A percentile compares a stretch with the other conserved stretches of the same genome.
These are phyloP conservation scores for Tylopilus balloui DNA, from an alignment of 768 basidiomycete species.

Conservation along the genomic window DNA sequence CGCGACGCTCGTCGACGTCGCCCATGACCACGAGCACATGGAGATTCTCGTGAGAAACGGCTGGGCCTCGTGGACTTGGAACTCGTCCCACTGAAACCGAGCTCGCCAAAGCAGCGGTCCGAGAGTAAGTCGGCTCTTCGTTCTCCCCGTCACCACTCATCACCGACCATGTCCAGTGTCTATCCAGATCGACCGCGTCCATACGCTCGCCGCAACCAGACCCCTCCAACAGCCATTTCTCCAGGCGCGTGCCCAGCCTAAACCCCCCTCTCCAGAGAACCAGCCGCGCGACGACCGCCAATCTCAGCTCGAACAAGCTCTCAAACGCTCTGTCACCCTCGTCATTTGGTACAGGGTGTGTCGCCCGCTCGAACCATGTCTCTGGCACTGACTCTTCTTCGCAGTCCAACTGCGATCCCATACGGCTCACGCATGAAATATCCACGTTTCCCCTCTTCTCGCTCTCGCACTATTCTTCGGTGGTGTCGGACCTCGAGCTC, in stretches of 20 bases:
- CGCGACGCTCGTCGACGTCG: too few species aligned
- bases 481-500: conserved; percentile 55
- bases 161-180: conserved; percentile 13
- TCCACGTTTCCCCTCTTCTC: conserved; percentile 65
- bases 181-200: conserved; percentile 28
- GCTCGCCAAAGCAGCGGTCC: conserved; percentile 14
- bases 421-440: conserved; percentile 53
- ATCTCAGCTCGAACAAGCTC: conserved; percentile 34
- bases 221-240: conserved; percentile 10
- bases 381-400: conserved; percentile 2
- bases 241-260: conserved; percentile 8
- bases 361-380: neutral
- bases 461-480: conserved; percentile 46
- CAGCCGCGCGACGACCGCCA: conserved; percentile 23
- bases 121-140: conserved; percentile 3
- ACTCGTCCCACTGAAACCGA: conserved; percentile 14
- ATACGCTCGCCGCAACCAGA: conserved; percentile 19
- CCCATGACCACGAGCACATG: too few species aligned
- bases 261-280: conserved; percentile 10
- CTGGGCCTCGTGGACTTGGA: conserved; percentile 17
- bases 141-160: neutral
- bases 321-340: conserved; percentile 55
- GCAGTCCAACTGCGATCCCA: conserved; percentile 50
- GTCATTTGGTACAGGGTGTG: conserved; percentile 67
- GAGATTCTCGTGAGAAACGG: conserved; percentile 13